A percentile compares a stretch with the other conserved stretches of the same genome.
Conservation (phyloP, 352 stramenopile species). For the Plasmopara halstedii region DNA sequence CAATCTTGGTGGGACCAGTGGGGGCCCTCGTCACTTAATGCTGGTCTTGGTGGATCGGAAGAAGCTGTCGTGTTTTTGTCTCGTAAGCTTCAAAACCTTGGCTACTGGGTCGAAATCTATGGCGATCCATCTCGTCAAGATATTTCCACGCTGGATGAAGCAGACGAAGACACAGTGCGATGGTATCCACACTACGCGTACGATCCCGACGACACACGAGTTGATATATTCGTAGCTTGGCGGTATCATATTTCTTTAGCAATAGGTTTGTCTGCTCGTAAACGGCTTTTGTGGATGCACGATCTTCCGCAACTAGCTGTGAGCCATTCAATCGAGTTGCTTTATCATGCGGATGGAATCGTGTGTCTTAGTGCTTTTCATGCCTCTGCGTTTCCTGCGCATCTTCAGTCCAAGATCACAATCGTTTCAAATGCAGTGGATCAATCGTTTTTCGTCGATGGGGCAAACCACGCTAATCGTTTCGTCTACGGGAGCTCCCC, state of each 20-base stretch:
- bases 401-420: slow-evolving; percentile 38
- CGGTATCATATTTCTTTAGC: slow-evolving; percentile 80
- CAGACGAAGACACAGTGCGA: slow-evolving; percentile 28
- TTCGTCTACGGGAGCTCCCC: slow-evolving; percentile 88
- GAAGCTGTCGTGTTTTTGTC: slow-evolving; percentile 88
- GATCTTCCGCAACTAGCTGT: slow-evolving; percentile 44
- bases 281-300: slow-evolving; percentile 79
- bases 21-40: slow-evolving; percentile 64
- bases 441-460: slow-evolving; percentile 48
- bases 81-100: slow-evolving; percentile 60
- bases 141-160: slow-evolving; percentile 14
- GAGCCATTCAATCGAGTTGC: slow-evolving; percentile 30
- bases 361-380: slow-evolving; percentile 83
- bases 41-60: slow-evolving; percentile 84
- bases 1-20: slow-evolving; percentile 87
- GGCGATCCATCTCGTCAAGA: slow-evolving; percentile 51
- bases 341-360: slow-evolving; percentile 47
- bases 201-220: slow-evolving; percentile 37
- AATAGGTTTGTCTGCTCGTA: slow-evolving; percentile 26
- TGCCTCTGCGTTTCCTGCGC: slow-evolving; percentile 34
- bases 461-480: slow-evolving; percentile 34
- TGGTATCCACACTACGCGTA: slow-evolving; percentile 76
- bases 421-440: slow-evolving; percentile 77
- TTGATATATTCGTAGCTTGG: slow-evolving; percentile 90
- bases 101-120: slow-evolving; percentile 87